Evolutionary conservation across 176 grass and related monocot species (phyloP).

Genomic region (Avena insularis): DNA sequence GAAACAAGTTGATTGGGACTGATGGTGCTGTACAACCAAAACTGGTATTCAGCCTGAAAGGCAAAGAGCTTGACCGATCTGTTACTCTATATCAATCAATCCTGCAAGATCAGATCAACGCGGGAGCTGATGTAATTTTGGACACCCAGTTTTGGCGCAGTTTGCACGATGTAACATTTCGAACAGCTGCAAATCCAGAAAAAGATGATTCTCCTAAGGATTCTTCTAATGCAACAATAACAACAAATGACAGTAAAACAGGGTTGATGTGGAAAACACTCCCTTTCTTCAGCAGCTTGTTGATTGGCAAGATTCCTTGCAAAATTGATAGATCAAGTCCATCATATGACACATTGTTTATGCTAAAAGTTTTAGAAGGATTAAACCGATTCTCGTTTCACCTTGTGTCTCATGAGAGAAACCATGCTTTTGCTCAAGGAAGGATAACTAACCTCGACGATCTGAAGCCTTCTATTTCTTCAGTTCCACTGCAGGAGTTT

Average conservation of each 20-base stretch:
- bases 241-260: conserved; percentile 42
- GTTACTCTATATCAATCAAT: conserved; percentile 90
- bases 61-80: conserved; percentile 76
- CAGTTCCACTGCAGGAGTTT: conserved; percentile 81
- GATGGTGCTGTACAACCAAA: conserved; percentile 47
- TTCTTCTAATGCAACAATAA: conserved; percentile 36
- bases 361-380: conserved; percentile 86
- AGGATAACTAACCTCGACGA: conserved; percentile 63
- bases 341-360: conserved; percentile 90
- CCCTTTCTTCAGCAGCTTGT: conserved; percentile 75
- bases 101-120: conserved; percentile 71
- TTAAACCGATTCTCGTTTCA: conserved; percentile 73
- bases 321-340: conserved; percentile 70
- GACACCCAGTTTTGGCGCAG: conserved; percentile 81
- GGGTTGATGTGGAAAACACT: conserved; percentile 62
- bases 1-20: conserved; percentile 15
- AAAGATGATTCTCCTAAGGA: conserved; percentile 27
- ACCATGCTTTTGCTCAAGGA: conserved; percentile 67
- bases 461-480: conserved; percentile 61
- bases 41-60: conserved; percentile 76
- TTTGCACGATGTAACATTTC: conserved; percentile 78
- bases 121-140: conserved; percentile 83
- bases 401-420: conserved; percentile 63
- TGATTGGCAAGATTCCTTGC: conserved; percentile 77
- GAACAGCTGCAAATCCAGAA: conserved; percentile 49